Evolutionary conservation across 257 asterid species (phyloP).

Genomic region (Solanum commersonii): DNA sequence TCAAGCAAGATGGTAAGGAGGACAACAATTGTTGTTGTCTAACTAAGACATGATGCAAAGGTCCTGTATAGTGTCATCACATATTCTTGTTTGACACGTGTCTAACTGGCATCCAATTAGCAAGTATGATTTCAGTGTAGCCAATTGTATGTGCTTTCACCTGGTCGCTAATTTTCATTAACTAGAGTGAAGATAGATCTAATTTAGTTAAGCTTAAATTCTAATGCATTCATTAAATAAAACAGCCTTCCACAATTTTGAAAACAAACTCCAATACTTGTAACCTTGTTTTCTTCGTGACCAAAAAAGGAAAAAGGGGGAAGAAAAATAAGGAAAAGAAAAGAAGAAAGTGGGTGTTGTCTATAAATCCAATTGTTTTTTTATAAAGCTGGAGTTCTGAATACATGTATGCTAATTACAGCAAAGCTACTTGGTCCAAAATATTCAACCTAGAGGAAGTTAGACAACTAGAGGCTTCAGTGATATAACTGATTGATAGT

Average conservation of each 20-base stretch:
- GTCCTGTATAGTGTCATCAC: not conserved
- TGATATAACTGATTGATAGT: not conserved
- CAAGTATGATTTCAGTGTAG: not conserved
- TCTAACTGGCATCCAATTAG: not conserved
- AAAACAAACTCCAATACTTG: not conserved
- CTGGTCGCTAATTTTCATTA: not conserved
- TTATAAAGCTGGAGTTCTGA: not conserved
- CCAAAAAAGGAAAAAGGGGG: not conserved
- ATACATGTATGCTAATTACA: not conserved
- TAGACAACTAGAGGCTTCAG: not conserved
- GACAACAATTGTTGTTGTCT: not conserved
- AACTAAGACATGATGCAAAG: not conserved
- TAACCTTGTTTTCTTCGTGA: not conserved
- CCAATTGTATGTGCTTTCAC: not conserved
- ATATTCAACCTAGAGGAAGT: not conserved
- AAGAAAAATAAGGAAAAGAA: not conserved
- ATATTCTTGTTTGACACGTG: not conserved
- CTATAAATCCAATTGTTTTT: not conserved
- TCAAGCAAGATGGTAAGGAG: not conserved
- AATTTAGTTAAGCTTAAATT: not conserved
- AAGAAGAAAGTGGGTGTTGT: not conserved
- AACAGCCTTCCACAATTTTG: not conserved
- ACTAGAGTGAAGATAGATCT: not conserved
- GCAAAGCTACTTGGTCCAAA: not conserved
- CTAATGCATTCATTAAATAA: not conserved